A percentile compares a stretch with the other conserved stretches of the same genome.
Conservation (phyloP, 192 early-diverging fungal genomes). For the Coemansia sp. region DNA sequence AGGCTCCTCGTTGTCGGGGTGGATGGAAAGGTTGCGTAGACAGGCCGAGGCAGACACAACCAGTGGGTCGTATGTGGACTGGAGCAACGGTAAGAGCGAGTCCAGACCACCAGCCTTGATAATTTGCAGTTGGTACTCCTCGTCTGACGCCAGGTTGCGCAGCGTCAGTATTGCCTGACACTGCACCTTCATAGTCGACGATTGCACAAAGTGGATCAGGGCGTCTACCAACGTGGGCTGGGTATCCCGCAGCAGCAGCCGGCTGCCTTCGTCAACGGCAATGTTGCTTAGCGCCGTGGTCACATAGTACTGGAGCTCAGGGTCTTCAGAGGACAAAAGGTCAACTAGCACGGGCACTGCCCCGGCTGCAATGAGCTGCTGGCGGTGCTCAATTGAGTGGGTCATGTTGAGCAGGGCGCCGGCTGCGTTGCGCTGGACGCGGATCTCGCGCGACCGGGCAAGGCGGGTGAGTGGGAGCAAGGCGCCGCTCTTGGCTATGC, state of each 20-base stretch:
- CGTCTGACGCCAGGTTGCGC: constrained; percentile 75
- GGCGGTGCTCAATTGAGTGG: constrained; percentile 78
- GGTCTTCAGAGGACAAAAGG: constrained; percentile 70
- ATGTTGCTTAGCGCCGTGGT: constrained; percentile 88
- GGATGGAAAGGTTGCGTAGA: constrained; percentile 87
- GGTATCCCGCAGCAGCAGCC: constrained; percentile 65
- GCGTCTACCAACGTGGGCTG: constrained; percentile 72
- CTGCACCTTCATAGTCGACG: constrained; percentile 77
- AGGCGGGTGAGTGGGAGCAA: constrained; percentile 69
- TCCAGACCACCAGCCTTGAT: constrained; percentile 72
- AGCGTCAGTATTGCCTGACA: constrained; percentile 85
- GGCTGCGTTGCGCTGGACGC: constrained; percentile 86
- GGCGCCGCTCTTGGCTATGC: constrained; percentile 81
- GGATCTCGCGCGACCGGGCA: constrained; percentile 74
- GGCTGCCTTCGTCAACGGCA: constrained; percentile 72
- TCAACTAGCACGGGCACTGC: constrained; percentile 80
- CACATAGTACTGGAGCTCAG: constrained; percentile 87
- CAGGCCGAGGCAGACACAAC: constrained; percentile 83
- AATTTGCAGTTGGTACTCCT: constrained; percentile 83
- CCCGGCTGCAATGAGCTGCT: constrained; percentile 75
- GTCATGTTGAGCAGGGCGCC: constrained; percentile 93
- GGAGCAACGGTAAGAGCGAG: constrained; percentile 67
- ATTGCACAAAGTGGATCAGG: constrained; percentile 73
- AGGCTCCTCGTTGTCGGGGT: constrained; percentile 78
- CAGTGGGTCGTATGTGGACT: constrained; percentile 71